Conservation (phyloP, 192 early-diverging fungal genomes). For the Oehlia diaphana region DNA sequence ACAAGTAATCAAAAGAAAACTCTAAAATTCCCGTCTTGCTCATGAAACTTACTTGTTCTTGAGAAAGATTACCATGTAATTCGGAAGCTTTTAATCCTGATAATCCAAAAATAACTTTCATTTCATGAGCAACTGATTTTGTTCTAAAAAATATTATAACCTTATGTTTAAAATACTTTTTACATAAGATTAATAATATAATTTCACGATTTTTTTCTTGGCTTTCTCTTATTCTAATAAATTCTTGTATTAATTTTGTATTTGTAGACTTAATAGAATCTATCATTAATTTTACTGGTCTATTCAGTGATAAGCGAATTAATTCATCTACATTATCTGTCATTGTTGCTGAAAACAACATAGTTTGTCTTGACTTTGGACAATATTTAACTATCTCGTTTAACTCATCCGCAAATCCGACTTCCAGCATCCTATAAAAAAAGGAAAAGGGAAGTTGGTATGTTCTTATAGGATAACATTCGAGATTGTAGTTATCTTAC, state of each 20-base stretch:
- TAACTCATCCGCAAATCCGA: slow-evolving; percentile 95
- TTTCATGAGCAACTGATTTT: slow-evolving; percentile 95
- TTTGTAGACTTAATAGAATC: slow-evolving; percentile 81
- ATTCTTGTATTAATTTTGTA: slow-evolving; percentile 85
- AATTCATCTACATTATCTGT: slow-evolving; percentile 97
- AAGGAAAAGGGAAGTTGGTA: background rate
- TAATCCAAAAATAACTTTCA: slow-evolving; percentile 96
- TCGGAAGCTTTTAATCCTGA: slow-evolving; percentile 86
- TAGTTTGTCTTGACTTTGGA: slow-evolving; percentile 89
- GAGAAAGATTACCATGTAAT: slow-evolving; percentile 93
- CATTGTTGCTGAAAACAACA: slow-evolving; percentile 99
- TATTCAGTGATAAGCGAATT: slow-evolving; percentile 86
- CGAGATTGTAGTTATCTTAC: slow-evolving; percentile 28
- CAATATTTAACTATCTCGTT: slow-evolving; percentile 90
- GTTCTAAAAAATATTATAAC: slow-evolving; percentile 93
- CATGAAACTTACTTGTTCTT: slow-evolving; percentile 57
- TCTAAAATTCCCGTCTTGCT: no score
- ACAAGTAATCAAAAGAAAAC: background rate
- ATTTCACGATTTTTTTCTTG: slow-evolving; percentile 86
- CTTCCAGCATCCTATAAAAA: slow-evolving; percentile 82
- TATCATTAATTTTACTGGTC: slow-evolving; percentile 88
- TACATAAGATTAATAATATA: slow-evolving; percentile 83
- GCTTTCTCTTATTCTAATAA: slow-evolving; percentile 87
- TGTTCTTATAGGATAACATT: slow-evolving; percentile 1
- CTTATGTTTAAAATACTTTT: slow-evolving; percentile 72